Percentiles rank a stretch among this genome's conserved stretches.
These are phyloP conservation scores for Penicillium soppii DNA, from an alignment of 495 filamentous ascomycete species.

Conservation along the genomic window DNA sequence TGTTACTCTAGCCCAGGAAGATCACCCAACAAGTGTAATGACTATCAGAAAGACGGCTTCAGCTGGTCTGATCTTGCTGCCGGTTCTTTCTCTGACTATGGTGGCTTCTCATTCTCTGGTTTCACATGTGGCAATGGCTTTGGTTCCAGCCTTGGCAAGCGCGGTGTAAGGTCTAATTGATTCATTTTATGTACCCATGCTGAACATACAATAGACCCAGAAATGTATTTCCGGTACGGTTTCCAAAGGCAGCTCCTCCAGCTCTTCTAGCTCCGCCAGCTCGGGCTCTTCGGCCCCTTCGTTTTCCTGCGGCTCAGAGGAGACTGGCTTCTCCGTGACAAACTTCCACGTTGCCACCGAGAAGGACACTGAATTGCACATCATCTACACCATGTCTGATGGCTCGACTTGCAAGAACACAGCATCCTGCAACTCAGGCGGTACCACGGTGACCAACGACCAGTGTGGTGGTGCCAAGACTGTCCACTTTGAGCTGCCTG, in stretches of 20 bases:
- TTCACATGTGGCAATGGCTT: constrained; percentile 63
- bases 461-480: constrained; percentile 89
- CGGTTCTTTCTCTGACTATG: constrained; percentile 68
- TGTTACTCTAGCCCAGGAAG: constrained; percentile 68
- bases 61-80: constrained; percentile 62
- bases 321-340: constrained; percentile 70
- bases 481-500: constrained; percentile 73
- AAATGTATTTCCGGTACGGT: constrained; percentile 26
- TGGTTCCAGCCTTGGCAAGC: constrained; percentile 44
- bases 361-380: constrained; percentile 73
- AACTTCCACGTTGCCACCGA: constrained; percentile 69
- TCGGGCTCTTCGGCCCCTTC: constrained; percentile 45
- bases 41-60: constrained; percentile 64
- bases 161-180: constrained; percentile 42
- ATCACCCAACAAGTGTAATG: constrained; percentile 73
- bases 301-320: constrained; percentile 51
- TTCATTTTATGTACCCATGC: background rate
- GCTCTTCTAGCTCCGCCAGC: constrained; percentile 6
- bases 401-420: constrained; percentile 75
- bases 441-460: constrained; percentile 69
- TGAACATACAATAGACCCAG: constrained; percentile 18
- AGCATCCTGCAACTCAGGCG: constrained; percentile 59
- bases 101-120: constrained; percentile 68
- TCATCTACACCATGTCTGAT: constrained; percentile 81
- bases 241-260: constrained; percentile 12